Evolutionary conservation across 129 eudicot genomes (phyloP).

Genomic region (Lonicera japonica): DNA sequence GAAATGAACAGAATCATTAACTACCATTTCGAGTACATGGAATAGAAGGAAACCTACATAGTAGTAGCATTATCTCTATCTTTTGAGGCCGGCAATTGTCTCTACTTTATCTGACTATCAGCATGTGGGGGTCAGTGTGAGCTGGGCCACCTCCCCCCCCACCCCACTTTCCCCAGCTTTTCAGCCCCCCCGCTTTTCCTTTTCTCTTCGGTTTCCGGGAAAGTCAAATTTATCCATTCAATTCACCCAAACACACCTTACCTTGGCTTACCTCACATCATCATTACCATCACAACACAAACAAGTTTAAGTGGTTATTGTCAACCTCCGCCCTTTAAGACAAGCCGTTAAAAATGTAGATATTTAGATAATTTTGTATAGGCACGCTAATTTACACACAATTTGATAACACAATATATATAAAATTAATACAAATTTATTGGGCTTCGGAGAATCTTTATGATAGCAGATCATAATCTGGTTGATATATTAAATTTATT

Average conservation of each 20-base stretch:
- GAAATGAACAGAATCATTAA: no score
- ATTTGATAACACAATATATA: no score
- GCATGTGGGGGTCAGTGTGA: conserved; percentile 45
- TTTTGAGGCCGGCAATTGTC: conserved; percentile 19
- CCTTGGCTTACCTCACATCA: neutral
- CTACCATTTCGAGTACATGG: no score
- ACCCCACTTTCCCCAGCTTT: conserved; percentile 26
- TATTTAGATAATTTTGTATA: no score
- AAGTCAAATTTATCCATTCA: conserved; percentile 9
- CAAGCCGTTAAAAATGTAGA: no score
- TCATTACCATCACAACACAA: neutral
- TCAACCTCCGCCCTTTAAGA: no score
- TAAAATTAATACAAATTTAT: no score
- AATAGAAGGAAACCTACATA: neutral
- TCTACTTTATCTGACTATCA: conserved; percentile 34
- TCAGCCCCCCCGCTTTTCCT: conserved; percentile 17
- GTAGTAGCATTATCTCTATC: neutral
- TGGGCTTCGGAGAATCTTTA: no score
- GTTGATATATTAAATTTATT: no score
- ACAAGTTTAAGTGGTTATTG: no score
- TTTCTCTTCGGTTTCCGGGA: conserved; percentile 24
- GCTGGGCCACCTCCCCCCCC: conserved; percentile 20
- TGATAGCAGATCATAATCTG: no score
- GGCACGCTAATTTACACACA: no score
- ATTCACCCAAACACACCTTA: conserved; percentile 5